phyloP scores from a whole-genome alignment of 108 stramenopile species.

The Discostella stelligeroides region DNA sequence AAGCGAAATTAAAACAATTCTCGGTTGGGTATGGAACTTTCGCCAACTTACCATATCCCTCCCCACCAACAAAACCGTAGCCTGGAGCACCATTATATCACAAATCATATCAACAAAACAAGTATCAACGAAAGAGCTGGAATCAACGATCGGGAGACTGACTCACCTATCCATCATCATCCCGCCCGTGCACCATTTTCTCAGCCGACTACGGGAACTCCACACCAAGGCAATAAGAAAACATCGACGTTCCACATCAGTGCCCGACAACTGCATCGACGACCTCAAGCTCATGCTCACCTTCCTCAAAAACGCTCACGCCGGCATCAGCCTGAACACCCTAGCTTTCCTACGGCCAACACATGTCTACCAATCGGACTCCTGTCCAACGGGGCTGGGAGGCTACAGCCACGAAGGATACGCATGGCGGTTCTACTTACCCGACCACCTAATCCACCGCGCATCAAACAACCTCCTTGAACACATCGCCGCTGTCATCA shows the following conservation, averaged over 20 bases:
- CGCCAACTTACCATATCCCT: neutral
- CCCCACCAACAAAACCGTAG: neutral
- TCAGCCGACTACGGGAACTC: slow-evolving; percentile 6
- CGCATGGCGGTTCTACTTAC: slow-evolving; percentile 17
- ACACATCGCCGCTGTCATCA: too few species aligned
- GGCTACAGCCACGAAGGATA: slow-evolving; percentile 21
- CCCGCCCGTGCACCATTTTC: too few species aligned
- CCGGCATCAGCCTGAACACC: too few species aligned
- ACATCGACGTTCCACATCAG: neutral
- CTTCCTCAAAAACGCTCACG: neutral
- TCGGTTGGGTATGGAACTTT: neutral
- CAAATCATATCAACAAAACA: neutral
- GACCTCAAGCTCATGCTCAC: slow-evolving; percentile 5
- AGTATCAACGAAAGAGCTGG: neutral
- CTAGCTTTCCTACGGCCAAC: too few species aligned
- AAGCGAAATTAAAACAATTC: neutral
- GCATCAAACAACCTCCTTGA: slow-evolving; percentile 32
- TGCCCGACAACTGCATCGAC: neutral
- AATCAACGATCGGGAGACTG: too few species aligned
- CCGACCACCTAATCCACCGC: slow-evolving; percentile 6
- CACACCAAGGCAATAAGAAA: neutral
- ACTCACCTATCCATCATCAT: too few species aligned
- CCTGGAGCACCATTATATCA: neutral
- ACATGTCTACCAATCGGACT: too few species aligned
- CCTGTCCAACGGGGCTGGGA: slow-evolving; percentile 18